A percentile compares a stretch with the other conserved stretches of the same genome.
Conservation (phyloP, 257 asterid genomes). For the Scutellaria minor region DNA sequence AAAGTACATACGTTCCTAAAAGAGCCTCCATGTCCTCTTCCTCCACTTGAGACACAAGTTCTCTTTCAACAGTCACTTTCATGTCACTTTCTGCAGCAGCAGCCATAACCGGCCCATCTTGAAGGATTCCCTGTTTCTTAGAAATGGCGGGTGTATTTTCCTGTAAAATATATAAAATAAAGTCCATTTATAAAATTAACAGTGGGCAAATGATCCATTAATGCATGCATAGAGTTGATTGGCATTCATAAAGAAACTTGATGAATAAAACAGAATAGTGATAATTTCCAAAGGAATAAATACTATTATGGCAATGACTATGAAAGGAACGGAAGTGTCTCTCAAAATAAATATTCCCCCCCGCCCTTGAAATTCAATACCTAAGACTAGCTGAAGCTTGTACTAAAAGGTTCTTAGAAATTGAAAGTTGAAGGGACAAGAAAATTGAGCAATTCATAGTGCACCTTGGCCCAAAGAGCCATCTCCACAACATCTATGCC, state of each 20-base stretch:
- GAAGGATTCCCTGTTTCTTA: slow-evolving; percentile 59
- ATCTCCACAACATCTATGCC: slow-evolving; percentile 99
- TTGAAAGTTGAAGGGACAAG: slow-evolving; percentile 30
- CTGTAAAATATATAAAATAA: slow-evolving; percentile 45
- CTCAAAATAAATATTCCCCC: not conserved
- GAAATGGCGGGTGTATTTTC: slow-evolving; percentile 69
- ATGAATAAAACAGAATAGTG: slow-evolving; percentile 18
- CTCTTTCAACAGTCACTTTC: slow-evolving; percentile 96
- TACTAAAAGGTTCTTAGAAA: slow-evolving; percentile 21
- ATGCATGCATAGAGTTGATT: slow-evolving; percentile 10
- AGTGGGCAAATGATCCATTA: slow-evolving; percentile 1
- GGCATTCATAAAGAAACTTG: slow-evolving; percentile 17
- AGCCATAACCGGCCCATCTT: slow-evolving; percentile 61
- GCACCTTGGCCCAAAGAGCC: slow-evolving; percentile 99
- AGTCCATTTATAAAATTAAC: slow-evolving; percentile 6
- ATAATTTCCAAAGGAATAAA: not conserved
- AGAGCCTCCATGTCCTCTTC: slow-evolving; percentile 99
- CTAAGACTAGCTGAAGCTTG: slow-evolving; percentile 15
- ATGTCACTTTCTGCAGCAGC: slow-evolving; percentile 62
- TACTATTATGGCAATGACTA: slow-evolving; percentile 5
- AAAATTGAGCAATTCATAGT: slow-evolving; percentile 22
- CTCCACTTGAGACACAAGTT: slow-evolving; percentile 94
- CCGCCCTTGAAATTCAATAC: slow-evolving; percentile 16
- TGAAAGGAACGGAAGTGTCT: slow-evolving; percentile 17
- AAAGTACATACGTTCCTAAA: slow-evolving; percentile 87